Evolutionary conservation across 352 stramenopile species (phyloP).

Genomic region (Phytopythium aichiense): DNA sequence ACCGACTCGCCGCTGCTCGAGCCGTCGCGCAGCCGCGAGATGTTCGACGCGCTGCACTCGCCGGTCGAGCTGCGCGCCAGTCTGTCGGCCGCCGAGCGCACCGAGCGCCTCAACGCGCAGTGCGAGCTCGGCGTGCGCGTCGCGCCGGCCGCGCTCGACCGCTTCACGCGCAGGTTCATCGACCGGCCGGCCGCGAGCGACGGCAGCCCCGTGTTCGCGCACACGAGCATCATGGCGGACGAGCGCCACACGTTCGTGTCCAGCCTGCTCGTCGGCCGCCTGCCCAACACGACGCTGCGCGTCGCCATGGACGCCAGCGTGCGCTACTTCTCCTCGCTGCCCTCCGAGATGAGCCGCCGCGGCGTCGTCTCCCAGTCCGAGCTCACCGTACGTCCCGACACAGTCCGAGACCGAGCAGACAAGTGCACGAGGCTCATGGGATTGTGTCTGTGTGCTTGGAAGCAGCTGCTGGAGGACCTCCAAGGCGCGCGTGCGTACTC

Average conservation of each 20-base stretch:
- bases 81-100: constrained; percentile 16
- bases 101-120: constrained; percentile 30
- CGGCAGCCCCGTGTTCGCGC: constrained; percentile 22
- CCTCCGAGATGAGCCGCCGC: constrained; percentile 25
- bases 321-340: constrained; percentile 36
- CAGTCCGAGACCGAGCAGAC: no score
- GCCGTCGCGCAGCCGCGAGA: constrained; percentile 41
- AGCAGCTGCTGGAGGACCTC: constrained; percentile 29
- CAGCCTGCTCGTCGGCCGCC: constrained; percentile 43
- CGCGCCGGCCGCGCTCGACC: constrained; percentile 29
- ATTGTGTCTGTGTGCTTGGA: background rate
- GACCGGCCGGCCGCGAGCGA: background rate
- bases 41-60: constrained; percentile 51
- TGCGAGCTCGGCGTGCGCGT: constrained; percentile 28
- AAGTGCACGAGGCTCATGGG: no score
- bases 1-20: constrained; percentile 44
- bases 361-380: constrained; percentile 21
- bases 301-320: constrained; percentile 25
- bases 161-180: constrained; percentile 20
- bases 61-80: constrained; percentile 17
- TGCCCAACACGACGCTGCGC: constrained; percentile 33
- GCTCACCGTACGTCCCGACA: constrained; percentile 16
- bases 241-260: constrained; percentile 41
- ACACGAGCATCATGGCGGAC: constrained; percentile 59
- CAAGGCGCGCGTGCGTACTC: constrained; percentile 26